Evolutionary conservation across 2,329 filamentous ascomycete species (phyloP).

Genomic region (Colletotrichum somersetense): DNA sequence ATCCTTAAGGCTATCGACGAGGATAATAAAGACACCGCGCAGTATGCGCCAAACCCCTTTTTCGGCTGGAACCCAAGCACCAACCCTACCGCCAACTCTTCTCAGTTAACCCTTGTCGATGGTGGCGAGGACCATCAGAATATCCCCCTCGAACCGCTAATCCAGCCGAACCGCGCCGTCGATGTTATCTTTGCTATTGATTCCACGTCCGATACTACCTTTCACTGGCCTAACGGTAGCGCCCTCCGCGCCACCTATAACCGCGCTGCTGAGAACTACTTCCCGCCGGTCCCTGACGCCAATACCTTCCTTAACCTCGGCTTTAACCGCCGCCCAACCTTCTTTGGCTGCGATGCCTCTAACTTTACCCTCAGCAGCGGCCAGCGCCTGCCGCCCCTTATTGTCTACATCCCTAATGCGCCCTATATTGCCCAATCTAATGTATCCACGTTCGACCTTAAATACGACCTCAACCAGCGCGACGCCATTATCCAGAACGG

Average conservation of each 20-base stretch:
- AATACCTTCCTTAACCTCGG: constrained; percentile 69
- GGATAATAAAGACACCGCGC: constrained; percentile 79
- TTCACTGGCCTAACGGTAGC: constrained; percentile 71
- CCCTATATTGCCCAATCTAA: constrained; percentile 85
- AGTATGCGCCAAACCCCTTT: constrained; percentile 73
- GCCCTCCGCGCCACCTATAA: constrained; percentile 70
- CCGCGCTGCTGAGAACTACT: constrained; percentile 63
- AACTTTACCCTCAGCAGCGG: constrained; percentile 65
- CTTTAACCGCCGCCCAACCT: constrained; percentile 71
- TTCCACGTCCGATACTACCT: constrained; percentile 70
- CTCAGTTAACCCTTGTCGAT: constrained; percentile 79
- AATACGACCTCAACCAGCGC: constrained; percentile 74
- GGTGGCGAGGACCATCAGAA: constrained; percentile 86
- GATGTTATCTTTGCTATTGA: constrained; percentile 76
- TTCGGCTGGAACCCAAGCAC: constrained; percentile 59
- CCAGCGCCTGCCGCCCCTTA: constrained; percentile 70
- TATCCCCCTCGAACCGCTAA: constrained; percentile 78
- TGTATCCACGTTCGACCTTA: constrained; percentile 79
- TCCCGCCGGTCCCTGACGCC: constrained; percentile 69
- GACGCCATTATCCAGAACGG: constrained; percentile 89
- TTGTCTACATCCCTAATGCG: constrained; percentile 90
- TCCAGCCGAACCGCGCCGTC: constrained; percentile 66
- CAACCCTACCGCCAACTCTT: constrained; percentile 58
- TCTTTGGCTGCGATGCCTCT: constrained; percentile 71
- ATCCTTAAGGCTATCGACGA: constrained; percentile 69